Conservation (phyloP, 1,139 yeast species). For the Lodderomyces orthopsilosis region DNA sequence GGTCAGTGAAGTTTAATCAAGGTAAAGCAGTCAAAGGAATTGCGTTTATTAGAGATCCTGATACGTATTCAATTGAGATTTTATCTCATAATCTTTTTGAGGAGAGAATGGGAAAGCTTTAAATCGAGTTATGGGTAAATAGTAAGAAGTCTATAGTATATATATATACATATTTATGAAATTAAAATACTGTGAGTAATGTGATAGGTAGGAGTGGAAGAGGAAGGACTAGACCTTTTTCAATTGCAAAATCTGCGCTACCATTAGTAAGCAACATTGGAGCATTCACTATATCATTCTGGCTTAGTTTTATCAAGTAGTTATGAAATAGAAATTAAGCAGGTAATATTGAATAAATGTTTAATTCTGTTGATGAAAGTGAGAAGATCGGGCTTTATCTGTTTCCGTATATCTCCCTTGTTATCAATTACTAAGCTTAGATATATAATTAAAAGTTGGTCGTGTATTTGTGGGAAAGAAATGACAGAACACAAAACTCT, state of each 20-base stretch:
- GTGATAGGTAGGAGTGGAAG: background rate
- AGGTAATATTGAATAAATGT: too few species aligned
- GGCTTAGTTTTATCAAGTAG: too few species aligned
- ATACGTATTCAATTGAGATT: slow-evolving; percentile 81
- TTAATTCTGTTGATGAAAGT: too few species aligned
- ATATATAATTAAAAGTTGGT: too few species aligned
- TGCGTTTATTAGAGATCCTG: slow-evolving; percentile 88
- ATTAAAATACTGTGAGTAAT: too few species aligned
- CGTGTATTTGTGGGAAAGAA: background rate
- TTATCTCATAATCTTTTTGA: slow-evolving; percentile 29
- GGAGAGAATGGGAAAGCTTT: slow-evolving; percentile 5
- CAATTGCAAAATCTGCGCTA: background rate
- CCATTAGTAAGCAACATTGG: background rate
- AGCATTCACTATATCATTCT: too few species aligned
- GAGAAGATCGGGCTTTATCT: too few species aligned
- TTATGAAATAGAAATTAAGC: too few species aligned
- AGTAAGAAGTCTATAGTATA: too few species aligned
- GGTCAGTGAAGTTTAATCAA: slow-evolving; percentile 53
- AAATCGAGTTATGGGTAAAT: background rate
- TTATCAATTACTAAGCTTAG: too few species aligned
- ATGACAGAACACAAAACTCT: background rate
- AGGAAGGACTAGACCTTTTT: background rate
- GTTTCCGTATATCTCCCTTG: background rate
- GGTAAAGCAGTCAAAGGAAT: slow-evolving; percentile 52
- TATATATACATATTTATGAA: too few species aligned